A percentile compares a stretch with the other conserved stretches of the same genome.
These are phyloP conservation scores for Debaryomycetaceae sp. DNA, from an alignment of 1,139 yeast species.

Conservation along the genomic window DNA sequence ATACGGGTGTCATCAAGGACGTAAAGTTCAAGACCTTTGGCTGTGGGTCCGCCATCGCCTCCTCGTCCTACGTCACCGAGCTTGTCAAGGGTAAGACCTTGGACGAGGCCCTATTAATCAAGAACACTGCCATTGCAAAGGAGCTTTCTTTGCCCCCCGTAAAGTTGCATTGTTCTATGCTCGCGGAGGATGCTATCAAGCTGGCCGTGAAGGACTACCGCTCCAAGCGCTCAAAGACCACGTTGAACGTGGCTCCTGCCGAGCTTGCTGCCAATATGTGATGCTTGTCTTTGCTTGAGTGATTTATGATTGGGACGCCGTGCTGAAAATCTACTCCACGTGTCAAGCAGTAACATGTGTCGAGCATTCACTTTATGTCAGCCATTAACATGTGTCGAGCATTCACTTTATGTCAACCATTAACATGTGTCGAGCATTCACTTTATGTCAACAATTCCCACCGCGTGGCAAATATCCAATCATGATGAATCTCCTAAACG, in stretches of 20 bases:
- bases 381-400: no score
- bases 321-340: not conserved
- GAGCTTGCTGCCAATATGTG: constrained; percentile 4
- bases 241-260: constrained; percentile 41
- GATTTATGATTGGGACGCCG: no score
- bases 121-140: constrained; percentile 86
- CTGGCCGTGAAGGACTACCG: constrained; percentile 93
- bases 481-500: no score
- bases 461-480: no score
- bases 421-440: no score
- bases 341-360: no score
- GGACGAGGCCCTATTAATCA: constrained; percentile 86
- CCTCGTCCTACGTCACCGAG: constrained; percentile 90
- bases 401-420: no score
- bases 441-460: no score
- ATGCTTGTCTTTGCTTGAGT: not conserved
- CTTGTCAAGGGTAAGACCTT: constrained; percentile 89
- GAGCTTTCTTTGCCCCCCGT: constrained; percentile 95
- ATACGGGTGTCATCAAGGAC: constrained; percentile 82
- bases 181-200: constrained; percentile 97
- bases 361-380: no score
- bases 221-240: constrained; percentile 51
- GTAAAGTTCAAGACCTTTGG: constrained; percentile 98
- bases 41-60: constrained; percentile 96
- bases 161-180: constrained; percentile 93